These are phyloP conservation scores for Cladophialophora carrionii DNA, from an alignment of 2,329 filamentous ascomycete genomes.

Conservation along the genomic window DNA sequence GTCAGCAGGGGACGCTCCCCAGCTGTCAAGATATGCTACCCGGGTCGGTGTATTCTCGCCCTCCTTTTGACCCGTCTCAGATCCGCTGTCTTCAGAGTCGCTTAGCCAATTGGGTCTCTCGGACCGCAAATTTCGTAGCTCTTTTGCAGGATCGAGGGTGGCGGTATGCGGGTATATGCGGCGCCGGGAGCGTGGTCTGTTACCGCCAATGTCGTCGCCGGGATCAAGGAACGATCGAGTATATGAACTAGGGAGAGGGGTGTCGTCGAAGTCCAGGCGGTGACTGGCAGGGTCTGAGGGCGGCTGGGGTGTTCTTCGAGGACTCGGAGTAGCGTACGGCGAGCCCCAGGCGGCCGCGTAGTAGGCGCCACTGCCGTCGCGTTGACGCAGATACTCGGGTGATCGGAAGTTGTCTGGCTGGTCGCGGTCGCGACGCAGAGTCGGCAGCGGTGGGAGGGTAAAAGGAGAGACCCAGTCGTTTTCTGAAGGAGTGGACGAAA, in stretches of 20 bases:
- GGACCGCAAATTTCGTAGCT: slow-evolving; percentile 43
- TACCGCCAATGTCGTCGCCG: slow-evolving; percentile 8
- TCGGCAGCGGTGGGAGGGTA: slow-evolving; percentile 38
- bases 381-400: slow-evolving; percentile 41
- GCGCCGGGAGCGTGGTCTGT: slow-evolving; percentile 1
- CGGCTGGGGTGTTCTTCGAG: slow-evolving; percentile 47
- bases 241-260: slow-evolving; percentile 35
- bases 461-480: slow-evolving; percentile 37
- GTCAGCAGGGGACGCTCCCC: slow-evolving; percentile 26
- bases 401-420: slow-evolving; percentile 26
- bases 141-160: slow-evolving; percentile 12
- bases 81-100: slow-evolving; percentile 69
- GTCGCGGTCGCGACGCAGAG: slow-evolving; percentile 31
- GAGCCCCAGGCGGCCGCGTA: slow-evolving; percentile 89
- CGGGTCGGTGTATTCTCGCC: slow-evolving; percentile 33
- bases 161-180: neutral
- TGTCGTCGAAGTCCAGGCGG: slow-evolving; percentile 51
- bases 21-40: slow-evolving; percentile 27
- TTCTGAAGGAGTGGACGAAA: slow-evolving; percentile 35
- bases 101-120: slow-evolving; percentile 83
- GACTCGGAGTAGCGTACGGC: slow-evolving; percentile 72
- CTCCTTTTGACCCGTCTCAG: slow-evolving; percentile 67
- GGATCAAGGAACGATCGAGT: slow-evolving; percentile 1
- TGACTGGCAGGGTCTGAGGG: slow-evolving; percentile 40
- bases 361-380: slow-evolving; percentile 56